Conservation (phyloP, 2,329 filamentous ascomycete species). For the Scedosporium dehoogii region DNA sequence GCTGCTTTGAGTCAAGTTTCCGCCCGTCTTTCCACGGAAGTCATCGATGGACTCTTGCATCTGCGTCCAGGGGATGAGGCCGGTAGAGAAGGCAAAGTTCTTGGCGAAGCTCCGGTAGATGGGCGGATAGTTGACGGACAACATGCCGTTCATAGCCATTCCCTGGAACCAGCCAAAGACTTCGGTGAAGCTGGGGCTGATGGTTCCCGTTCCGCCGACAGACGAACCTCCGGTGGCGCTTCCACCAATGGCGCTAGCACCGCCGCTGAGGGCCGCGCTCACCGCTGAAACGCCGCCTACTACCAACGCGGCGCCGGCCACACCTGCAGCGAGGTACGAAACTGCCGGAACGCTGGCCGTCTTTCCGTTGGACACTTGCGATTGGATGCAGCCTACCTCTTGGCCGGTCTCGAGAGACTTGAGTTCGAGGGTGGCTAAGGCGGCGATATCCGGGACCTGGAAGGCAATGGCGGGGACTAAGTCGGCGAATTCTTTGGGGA, state of each 20-base stretch:
- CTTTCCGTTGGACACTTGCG: conserved; percentile 79
- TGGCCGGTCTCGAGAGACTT: conserved; percentile 47
- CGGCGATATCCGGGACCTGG: conserved; percentile 80
- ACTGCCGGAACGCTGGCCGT: conserved; percentile 66
- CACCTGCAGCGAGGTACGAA: conserved; percentile 71
- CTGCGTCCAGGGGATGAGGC: conserved; percentile 70
- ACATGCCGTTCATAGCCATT: conserved; percentile 93
- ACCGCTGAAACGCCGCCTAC: conserved; percentile 64
- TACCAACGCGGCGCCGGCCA: conserved; percentile 74
- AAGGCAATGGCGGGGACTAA: conserved; percentile 86
- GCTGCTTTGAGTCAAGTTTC: conserved; percentile 74
- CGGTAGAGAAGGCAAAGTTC: conserved; percentile 89
- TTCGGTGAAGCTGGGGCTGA: conserved; percentile 77
- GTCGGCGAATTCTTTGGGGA: conserved; percentile 61
- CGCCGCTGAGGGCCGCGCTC: conserved; percentile 44
- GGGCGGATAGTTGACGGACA: conserved; percentile 77
- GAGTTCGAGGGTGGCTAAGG: conserved; percentile 70
- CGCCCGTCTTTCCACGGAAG: conserved; percentile 73
- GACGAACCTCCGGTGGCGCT: conserved; percentile 37
- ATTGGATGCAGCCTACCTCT: conserved; percentile 73
- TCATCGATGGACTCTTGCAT: conserved; percentile 76
- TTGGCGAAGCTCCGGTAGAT: conserved; percentile 84
- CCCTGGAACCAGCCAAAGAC: conserved; percentile 86
- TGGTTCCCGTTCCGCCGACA: conserved; percentile 47
- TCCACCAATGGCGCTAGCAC: conserved; percentile 39